phyloP scores from a whole-genome alignment of 352 stramenopile species.

The Globisporangium ultimum region DNA sequence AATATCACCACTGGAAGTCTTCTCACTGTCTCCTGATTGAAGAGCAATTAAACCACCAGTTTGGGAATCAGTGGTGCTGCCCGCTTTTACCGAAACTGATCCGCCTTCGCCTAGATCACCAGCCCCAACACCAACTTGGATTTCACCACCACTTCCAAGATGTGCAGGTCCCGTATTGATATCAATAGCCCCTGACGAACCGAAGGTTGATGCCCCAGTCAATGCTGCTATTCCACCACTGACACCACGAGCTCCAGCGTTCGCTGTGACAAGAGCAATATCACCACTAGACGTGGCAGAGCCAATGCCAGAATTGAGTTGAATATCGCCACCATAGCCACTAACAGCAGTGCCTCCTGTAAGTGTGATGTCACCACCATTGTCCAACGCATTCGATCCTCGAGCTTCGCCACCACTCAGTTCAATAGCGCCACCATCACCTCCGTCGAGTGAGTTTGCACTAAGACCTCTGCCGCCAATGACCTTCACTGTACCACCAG shows the following conservation, averaged over 20 bases:
- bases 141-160: conserved; percentile 44
- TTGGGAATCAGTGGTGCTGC: conserved; percentile 55
- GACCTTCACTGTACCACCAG: conserved; percentile 47
- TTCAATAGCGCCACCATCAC: conserved; percentile 83
- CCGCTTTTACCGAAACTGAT: conserved; percentile 65
- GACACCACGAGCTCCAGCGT: conserved; percentile 44
- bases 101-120: conserved; percentile 85
- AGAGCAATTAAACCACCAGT: conserved; percentile 62
- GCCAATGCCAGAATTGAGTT: conserved; percentile 42
- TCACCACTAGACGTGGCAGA: conserved; percentile 51
- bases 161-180: conserved; percentile 50
- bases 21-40: conserved; percentile 55
- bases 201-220: conserved; percentile 41
- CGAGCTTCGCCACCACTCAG: conserved; percentile 86
- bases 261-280: conserved; percentile 40
- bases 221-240: conserved; percentile 39
- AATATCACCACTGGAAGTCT: conserved; percentile 68
- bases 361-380: conserved; percentile 82
- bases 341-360: conserved; percentile 63
- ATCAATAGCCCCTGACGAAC: conserved; percentile 52
- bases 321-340: conserved; percentile 62
- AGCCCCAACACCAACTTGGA: conserved; percentile 52
- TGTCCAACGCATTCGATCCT: conserved; percentile 85
- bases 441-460: conserved; percentile 85
- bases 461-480: conserved; percentile 54